These are phyloP conservation scores for Apiotrichum sp. DNA, from an alignment of 1,284 basidiomycete genomes.

Conservation along the genomic window DNA sequence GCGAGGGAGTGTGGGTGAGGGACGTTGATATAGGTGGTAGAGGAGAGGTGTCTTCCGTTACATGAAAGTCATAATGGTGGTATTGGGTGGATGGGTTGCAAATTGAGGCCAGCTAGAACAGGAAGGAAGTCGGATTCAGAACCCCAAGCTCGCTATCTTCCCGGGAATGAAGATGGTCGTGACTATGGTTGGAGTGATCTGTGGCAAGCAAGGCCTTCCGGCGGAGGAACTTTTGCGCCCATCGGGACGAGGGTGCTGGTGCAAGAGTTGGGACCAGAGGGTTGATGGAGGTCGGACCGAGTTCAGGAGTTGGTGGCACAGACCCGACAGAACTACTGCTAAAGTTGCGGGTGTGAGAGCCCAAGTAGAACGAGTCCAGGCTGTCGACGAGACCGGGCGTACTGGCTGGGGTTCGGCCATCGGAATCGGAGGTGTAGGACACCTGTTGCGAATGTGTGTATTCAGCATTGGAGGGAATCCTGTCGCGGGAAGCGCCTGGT, in stretches of 20 bases:
- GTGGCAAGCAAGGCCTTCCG: neutral
- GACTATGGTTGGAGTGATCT: neutral
- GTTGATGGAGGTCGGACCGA: neutral
- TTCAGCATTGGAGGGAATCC: too few relatives aligned
- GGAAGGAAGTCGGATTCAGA: neutral
- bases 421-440: neutral
- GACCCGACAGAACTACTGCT: neutral
- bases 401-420: neutral
- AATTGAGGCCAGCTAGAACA: neutral
- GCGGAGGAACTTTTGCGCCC: neutral
- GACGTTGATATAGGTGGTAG: too few relatives aligned
- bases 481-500: neutral
- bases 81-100: too few relatives aligned
- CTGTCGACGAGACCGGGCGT: conserved; percentile 7
- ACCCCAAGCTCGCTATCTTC: neutral
- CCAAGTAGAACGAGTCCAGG: neutral
- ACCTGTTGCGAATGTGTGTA: neutral
- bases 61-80: too few relatives aligned
- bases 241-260: neutral
- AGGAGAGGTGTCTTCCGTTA: too few relatives aligned
- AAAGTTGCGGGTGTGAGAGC: neutral
- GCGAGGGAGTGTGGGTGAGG: too few relatives aligned
- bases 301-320: conserved; percentile 3
- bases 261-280: neutral
- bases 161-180: neutral